Base-by-base conservation (phyloP, 2,329 filamentous ascomycete species). In the Cladosporium velox region DNA sequence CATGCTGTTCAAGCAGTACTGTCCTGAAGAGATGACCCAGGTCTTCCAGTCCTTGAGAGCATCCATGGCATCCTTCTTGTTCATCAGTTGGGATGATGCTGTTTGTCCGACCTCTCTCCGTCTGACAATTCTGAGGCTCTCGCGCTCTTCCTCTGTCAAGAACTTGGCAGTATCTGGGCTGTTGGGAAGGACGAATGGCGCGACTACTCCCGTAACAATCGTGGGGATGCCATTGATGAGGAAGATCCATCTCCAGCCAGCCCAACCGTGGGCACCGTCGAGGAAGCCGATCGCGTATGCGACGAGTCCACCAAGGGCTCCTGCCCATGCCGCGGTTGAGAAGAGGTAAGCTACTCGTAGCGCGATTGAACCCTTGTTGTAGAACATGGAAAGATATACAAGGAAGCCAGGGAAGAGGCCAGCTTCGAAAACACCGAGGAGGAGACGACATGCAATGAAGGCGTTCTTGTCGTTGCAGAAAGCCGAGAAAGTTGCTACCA, bases 31-130 rank as follows among this genome's bases (percentile, higher is more conserved):
- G 74, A 92, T 92, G 1, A 84, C 79, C 83, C 88, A 92, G 24
- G 91, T 86, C 74, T 90, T 92, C 90, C 90, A 92, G 77, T 94
- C 91, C 68, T 82, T 84, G 67, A 91, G 86, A 0, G 88, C 90
- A 65, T 85, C 85, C 68, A 83, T 79, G 73, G 91, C 89, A 72
- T 93, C 91, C 10, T 78, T 76, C 78, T 84, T 86, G 69, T 87
- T 82, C 69, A 88, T 86, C 0, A 83, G 79, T 70, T 88, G 82
- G 0, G 82, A 80, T 1, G 90, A 90, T 18, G 87, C 90, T 11
- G 86, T 83, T 77, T 96, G 92, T 71, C 91, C 83, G 75, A 96
- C 92, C n/a, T 79, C 78, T 15, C 84, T 81, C 2, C 83, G 79
- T 3, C 78, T 74, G 1, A 78, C 74, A 66, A 89, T 84, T 8